These are phyloP conservation scores for Bodo saltans DNA, from an alignment of 78 protist genomes.

Conservation along the genomic window DNA sequence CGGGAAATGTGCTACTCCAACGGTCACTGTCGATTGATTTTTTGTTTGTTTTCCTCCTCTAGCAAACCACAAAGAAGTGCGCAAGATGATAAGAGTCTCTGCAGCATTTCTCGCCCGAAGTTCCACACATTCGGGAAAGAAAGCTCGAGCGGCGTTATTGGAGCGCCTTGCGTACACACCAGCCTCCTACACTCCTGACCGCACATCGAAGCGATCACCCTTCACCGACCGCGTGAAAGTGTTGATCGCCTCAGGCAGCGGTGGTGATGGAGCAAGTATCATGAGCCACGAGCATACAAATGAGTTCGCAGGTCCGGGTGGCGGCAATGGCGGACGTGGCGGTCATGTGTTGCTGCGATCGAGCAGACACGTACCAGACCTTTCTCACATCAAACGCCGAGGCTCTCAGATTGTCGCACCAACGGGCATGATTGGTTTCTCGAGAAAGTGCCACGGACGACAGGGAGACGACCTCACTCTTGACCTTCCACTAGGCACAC, in stretches of 20 bases:
- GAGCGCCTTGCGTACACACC: not conserved
- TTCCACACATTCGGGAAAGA: no score
- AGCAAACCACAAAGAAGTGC: not conserved
- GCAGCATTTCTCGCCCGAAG: not conserved
- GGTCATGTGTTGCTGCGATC: not conserved
- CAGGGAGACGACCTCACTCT: not conserved
- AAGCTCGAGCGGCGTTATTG: no score
- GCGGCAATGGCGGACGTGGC: not conserved
- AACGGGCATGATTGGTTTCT: not conserved
- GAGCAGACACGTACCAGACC: not conserved
- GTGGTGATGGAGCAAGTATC: not conserved
- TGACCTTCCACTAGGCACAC: conserved; percentile 16
- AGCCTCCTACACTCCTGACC: not conserved
- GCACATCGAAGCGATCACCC: no score
- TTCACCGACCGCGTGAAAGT: not conserved
- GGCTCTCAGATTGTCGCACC: not conserved
- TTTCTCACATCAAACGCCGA: not conserved
- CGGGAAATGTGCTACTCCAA: no score
- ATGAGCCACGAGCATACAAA: not conserved
- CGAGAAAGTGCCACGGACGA: not conserved
- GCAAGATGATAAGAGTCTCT: not conserved
- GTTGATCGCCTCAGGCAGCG: not conserved
- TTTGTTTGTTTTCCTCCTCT: not conserved
- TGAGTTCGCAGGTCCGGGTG: not conserved
- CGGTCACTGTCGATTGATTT: no score